Base-by-base conservation (phyloP, 768 basidiomycete genomes). In the Hypholoma fasciculare region DNA sequence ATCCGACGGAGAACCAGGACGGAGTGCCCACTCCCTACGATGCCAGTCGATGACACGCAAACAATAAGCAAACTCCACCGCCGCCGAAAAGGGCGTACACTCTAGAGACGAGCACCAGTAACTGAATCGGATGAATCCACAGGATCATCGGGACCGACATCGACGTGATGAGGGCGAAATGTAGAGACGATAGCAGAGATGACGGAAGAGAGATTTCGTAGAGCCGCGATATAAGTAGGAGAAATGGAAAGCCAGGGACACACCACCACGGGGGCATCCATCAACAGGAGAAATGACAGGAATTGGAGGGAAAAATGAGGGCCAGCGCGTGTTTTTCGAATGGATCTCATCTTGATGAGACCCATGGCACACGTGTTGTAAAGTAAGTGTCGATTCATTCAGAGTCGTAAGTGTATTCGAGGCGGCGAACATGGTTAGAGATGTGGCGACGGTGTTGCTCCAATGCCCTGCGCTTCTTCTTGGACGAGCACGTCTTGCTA, bases 381-480 rank as follows among this genome's bases (percentile, higher is more conserved):
- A 27, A 20, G 48, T 48, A 48, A 26, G n/a, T 49, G 53, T 61
- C 49, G 46, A 59, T 44, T 58, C 26, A 63, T 16, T 50, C 56
- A 50, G 58, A 57, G 49, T 49, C 23, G n/a, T 50, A 53, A 30
- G 46, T 48, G 43, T 60, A 46, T 37, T 57, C 50, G 19, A 57
- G 26, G 42, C 47, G 55, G 49, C 54, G 54, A 52, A 53, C 58
- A 52, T 49, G 58, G 8, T 52, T 36, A 7, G 37, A 27, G 46
- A 50, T 51, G 30, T 55, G 49, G 36, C 61, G 61, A 36, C 58
- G 61, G 30, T 64, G 61, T n/a, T 61, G 37, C 16, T 62, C 61
- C 54, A 61, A 30, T 17, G 40, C 51, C 26, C 49, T 34, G 37
- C 62, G 53, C 46, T 54, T 60, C 62, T 63, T 63, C 55, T 57